These are phyloP conservation scores for Neoascochyta sp. DNA, from an alignment of 2,329 filamentous ascomycete species.

Conservation along the genomic window DNA sequence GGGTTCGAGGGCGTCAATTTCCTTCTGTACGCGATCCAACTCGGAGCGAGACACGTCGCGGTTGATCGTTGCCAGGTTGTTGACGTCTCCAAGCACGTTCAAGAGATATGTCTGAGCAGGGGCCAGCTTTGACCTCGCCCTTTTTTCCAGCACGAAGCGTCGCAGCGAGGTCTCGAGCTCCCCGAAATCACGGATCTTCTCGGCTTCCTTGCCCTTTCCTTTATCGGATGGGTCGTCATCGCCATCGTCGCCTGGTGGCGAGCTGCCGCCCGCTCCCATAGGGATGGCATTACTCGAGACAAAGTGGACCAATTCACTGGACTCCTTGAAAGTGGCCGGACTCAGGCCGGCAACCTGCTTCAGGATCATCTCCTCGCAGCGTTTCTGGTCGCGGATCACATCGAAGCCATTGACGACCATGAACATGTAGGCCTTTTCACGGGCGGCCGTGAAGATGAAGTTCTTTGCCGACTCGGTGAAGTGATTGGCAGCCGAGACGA, in stretches of 20 bases:
- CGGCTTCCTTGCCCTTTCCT: slow-evolving; percentile 67
- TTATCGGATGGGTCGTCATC: slow-evolving; percentile 46
- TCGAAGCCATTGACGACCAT: slow-evolving; percentile 98
- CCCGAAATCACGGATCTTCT: slow-evolving; percentile 86
- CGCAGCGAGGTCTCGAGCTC: slow-evolving; percentile 83
- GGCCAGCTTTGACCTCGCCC: slow-evolving; percentile 89
- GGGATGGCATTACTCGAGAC: slow-evolving; percentile 96
- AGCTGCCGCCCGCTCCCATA: slow-evolving; percentile 47
- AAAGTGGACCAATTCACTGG: slow-evolving; percentile 90
- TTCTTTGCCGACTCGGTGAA: slow-evolving; percentile 97
- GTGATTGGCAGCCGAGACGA: slow-evolving; percentile 95
- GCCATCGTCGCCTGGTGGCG: slow-evolving; percentile 34
- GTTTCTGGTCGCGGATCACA: slow-evolving; percentile 83
- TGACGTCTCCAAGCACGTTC: slow-evolving; percentile 85
- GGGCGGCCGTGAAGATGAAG: slow-evolving; percentile 91
- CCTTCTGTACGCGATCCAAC: slow-evolving; percentile 74
- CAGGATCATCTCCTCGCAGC: slow-evolving; percentile 88
- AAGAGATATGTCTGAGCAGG: slow-evolving; percentile 93
- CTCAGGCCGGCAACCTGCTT: slow-evolving; percentile 87
- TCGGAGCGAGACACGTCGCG: slow-evolving; percentile 81
- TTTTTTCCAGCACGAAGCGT: slow-evolving; percentile 92
- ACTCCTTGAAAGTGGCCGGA: slow-evolving; percentile 88
- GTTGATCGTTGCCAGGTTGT: slow-evolving; percentile 80
- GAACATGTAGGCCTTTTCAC: slow-evolving; percentile 98
- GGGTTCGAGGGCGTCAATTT: slow-evolving; percentile 79